Percentiles rank a stretch among this genome's conserved stretches.
These are phyloP conservation scores for Podochytrium sp. DNA, from an alignment of 192 early-diverging fungal genomes.

Conservation along the genomic window DNA sequence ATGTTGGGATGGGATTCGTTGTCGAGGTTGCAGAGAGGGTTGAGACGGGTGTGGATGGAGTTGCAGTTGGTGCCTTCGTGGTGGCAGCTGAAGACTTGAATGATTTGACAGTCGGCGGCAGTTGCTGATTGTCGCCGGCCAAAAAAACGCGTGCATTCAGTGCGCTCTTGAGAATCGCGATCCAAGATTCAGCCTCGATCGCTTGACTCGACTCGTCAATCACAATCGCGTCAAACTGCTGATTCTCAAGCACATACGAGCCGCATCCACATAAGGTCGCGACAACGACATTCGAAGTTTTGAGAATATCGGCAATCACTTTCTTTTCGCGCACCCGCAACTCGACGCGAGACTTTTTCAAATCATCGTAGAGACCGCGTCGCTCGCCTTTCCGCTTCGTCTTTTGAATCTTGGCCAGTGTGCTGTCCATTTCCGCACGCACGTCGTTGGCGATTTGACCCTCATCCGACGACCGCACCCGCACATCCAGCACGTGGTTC, in stretches of 20 bases:
- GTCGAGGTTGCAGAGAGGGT: slow-evolving; percentile 40
- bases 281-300: slow-evolving; percentile 69
- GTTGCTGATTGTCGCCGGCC: slow-evolving; percentile 88
- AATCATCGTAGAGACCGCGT: slow-evolving; percentile 59
- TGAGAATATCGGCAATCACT: slow-evolving; percentile 64
- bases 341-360: slow-evolving; percentile 71
- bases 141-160: slow-evolving; percentile 61
- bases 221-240: slow-evolving; percentile 81
- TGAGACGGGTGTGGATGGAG: slow-evolving; percentile 8
- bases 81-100: slow-evolving; percentile 22
- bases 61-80: not conserved
- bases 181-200: slow-evolving; percentile 80
- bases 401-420: slow-evolving; percentile 63
- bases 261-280: slow-evolving; percentile 79
- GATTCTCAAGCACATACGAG: slow-evolving; percentile 49
- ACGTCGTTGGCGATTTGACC: slow-evolving; percentile 78
- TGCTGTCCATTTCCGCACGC: slow-evolving; percentile 74
- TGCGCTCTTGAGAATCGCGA: slow-evolving; percentile 75
- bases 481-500: slow-evolving; percentile 71
- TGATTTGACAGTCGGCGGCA: slow-evolving; percentile 85
- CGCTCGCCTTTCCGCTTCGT: slow-evolving; percentile 68
- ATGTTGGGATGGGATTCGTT: slow-evolving; percentile 17
- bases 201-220: slow-evolving; percentile 93
- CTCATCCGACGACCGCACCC: slow-evolving; percentile 65
- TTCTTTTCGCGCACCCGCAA: slow-evolving; percentile 69